A percentile compares a stretch with the other conserved stretches of the same genome.
Conservation (phyloP, 805 yeast genomes). For the Yamadazyma scolyti region DNA sequence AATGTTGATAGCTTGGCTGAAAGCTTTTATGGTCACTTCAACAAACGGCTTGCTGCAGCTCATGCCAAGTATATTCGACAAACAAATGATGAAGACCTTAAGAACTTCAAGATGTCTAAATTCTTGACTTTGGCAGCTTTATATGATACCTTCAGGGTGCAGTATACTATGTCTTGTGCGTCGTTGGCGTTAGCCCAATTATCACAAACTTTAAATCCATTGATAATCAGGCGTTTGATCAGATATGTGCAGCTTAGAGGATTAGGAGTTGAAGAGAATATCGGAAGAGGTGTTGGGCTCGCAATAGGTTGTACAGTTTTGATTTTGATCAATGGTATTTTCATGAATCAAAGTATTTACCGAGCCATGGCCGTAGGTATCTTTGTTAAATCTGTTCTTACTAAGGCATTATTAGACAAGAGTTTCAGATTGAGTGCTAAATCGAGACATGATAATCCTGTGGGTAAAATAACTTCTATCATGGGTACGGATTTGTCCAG, state of each 20-base stretch:
- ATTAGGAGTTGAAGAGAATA: constrained; percentile 17
- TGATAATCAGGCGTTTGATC: constrained; percentile 32
- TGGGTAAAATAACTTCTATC: constrained; percentile 68
- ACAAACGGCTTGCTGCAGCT: constrained; percentile 1
- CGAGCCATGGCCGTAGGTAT: constrained; percentile 62
- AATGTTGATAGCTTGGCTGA: constrained; percentile 22
- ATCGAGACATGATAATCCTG: constrained; percentile 57
- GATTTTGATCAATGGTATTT: constrained; percentile 24
- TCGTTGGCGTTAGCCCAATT: constrained; percentile 30
- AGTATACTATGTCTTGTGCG: constrained; percentile 18
- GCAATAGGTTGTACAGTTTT: constrained; percentile 30
- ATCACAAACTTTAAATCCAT: constrained; percentile 30
- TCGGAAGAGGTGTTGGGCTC: constrained; percentile 36
- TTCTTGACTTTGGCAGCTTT: constrained; percentile 10
- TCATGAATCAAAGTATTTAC: constrained; percentile 60
- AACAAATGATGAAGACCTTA: constrained; percentile 20
- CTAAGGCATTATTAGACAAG: constrained; percentile 66
- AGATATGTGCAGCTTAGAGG: constrained; percentile 25
- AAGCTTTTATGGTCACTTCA: constrained; percentile 4
- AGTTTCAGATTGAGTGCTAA: constrained; percentile 56
- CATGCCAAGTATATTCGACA: background rate
- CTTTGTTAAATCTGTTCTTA: constrained; percentile 63
- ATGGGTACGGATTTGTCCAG: constrained; percentile 80
- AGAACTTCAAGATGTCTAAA: constrained; percentile 26
- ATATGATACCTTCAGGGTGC: constrained; percentile 8